Base-by-base conservation (phyloP, 352 stramenopile genomes). In the Pythium myriotylum region DNA sequence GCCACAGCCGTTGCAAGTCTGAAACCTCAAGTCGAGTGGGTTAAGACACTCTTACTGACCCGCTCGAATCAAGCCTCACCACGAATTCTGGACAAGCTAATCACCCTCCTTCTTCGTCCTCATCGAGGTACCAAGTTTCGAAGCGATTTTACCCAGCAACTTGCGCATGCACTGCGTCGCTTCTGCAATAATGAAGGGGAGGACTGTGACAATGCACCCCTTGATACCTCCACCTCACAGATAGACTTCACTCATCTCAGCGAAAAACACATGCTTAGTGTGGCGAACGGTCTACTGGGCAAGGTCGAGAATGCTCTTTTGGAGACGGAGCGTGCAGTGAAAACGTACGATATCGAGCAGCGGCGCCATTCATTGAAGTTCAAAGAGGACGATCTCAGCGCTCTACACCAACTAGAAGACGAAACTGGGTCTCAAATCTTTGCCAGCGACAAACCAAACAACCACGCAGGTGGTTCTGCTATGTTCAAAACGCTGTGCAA, bases 321-420 rank as follows among this genome's bases (percentile, higher is more conserved):
- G 5, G 72, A 76, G 13, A 27, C 76, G 26, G 74, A 80, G 45
- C 43, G 46, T 5, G 24, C 2, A 7, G 59, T 81, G n/a, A 83
- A 83, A 22, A 54, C 50, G 4, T 79, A 74, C 47, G 65, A 77
- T 23, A 55, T 54, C n/a, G 59, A 76, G 16, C 72, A 80, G 45
- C 72, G 65, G 2, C 72, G 72, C 2, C 68, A 73, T 35, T 57
- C 40, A 10, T 20, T 84, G 20, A 79, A 75, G 43, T 61, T 84
- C 22, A 79, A 69, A 12, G 74, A 81, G 14, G 67, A 77, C 8
- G 74, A 84, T 41, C 19, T 72, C 6, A 65, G 37, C 26, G 48
- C 76, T 17, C 37, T 84, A 6, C 66, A 84, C 14, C 39, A 70
- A 14, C 61, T 84, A 4, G 74, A 79, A 40, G 66, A 79, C 22